A percentile compares a stretch with the other conserved stretches of the same genome.
Conservation (phyloP, 78 protist genomes). For the Chrysochromulina tobinii region DNA sequence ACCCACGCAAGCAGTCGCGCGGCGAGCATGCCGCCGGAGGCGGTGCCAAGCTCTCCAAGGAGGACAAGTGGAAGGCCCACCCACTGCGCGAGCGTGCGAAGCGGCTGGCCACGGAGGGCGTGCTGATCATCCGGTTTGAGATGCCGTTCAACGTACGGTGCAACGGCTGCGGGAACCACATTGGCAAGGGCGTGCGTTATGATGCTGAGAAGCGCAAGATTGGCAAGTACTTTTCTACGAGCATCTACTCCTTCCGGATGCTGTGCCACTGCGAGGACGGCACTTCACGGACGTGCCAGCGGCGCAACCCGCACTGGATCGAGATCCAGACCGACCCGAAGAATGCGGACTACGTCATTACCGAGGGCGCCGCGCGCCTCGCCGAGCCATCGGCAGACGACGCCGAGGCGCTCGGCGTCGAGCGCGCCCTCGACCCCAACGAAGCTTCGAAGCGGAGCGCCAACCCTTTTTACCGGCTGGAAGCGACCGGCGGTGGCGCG, state of each 20-base stretch:
- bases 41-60: background rate
- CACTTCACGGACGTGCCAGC: background rate
- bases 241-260: conserved; percentile 70
- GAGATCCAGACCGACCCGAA: conserved; percentile 83
- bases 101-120: background rate
- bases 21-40: background rate
- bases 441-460: background rate
- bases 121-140: conserved; percentile 67
- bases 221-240: conserved; percentile 76
- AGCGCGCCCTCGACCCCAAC: background rate
- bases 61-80: background rate
- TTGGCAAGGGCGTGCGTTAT: conserved; percentile 84
- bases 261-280: conserved; percentile 67
- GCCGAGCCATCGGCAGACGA: no score
- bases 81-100: conserved; percentile 17
- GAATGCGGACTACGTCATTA: conserved; percentile 23
- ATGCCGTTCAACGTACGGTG: conserved; percentile 80
- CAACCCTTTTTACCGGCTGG: conserved; percentile 29
- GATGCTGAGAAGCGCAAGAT: conserved; percentile 85
- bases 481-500: background rate
- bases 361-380: background rate
- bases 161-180: conserved; percentile 65
- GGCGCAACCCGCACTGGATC: conserved; percentile 36
- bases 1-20: conserved; percentile 15
- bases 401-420: conserved; percentile 18